Evolutionary conservation across 2,329 filamentous ascomycete species (phyloP), one percentile per base, ranked within the genome.

Genomic region (Pseudogymnoascus sp.): DNA sequence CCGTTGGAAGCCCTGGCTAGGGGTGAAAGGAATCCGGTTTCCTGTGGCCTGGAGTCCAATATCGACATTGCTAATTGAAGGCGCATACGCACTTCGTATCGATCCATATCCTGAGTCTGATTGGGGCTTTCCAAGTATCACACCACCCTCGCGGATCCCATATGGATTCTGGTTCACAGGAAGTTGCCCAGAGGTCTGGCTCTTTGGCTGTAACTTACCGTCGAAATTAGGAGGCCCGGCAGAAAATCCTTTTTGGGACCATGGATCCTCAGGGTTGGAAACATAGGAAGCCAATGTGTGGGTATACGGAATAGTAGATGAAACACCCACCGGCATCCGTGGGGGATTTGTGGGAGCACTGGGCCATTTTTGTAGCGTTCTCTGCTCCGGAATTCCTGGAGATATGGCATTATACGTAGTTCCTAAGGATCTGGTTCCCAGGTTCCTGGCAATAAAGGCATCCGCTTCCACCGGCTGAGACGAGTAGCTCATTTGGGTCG

Each of bases 91-190:
- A 64, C 70, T 72, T 25, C 65, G 66, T 34, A 67, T 62, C 30
- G 68, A 70, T 14, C 65, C 70, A 69, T 72, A 74, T 60, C 74
- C 69, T 35, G 71, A 72, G 62, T 74, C 70, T 30, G 68, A 70
- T 65, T 65, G 65, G n/a, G 71, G 58, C 50, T 64, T 64, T 59
- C 64, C 61, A 67, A 63, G 69, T 61, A 65, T 63, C 60, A 69
- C 64, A 57, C 62, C 64, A 39, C 65, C 65, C 18, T 14, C 11
- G n/a, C 25, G 47, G 28, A 18, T 54, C 28, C 47, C 47, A 32
- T 54, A 32, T 32, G 16, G 25, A 11, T 20, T 32, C 12, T 54
- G 47, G 6, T 20, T 32, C 47, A 18, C n/a, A 4, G n/a, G 25
- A 3, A 12, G 28, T 14, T 32, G 47, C 32, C 28, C 47, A 32